Evolutionary conservation across 2,329 filamentous ascomycete genomes (phyloP), one percentile per base, ranked within the genome.

Genomic region (Talaromyces sp.): DNA sequence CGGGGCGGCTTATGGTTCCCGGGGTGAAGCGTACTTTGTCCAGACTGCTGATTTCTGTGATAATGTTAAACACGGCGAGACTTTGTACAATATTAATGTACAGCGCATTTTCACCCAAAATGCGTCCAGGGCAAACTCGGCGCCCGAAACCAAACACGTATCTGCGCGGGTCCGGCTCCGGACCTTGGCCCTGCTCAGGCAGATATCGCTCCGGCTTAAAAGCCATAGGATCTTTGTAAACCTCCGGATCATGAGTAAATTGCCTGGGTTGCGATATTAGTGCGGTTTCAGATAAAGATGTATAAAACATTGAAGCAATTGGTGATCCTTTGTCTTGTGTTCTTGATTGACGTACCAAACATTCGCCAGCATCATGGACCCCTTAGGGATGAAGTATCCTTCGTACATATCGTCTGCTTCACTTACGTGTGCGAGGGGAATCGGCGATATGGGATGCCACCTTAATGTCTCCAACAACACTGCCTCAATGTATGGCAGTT

Each of bases 341-440:
- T 36, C 27, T 28, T 8, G 30, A n/a, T 33, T 27, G 4, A 52
- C 47, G 22, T 36, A 44, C 57, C 57, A 59, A 28, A 27, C 25
- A 30, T 59, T 59, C 15, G 28, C 42, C 25, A 59, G 74, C 8
- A 81, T 69, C 27, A 78, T 68, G 8, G 77, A 78, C 3, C 84
- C 85, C 17, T 80, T 80, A 10, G 83, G 84, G 57, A 87, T 85
- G 62, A 80, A 78, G 71, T 84, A 82, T 33, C 80, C 83, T 22
- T 81, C 74, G 67, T 86, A 87, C 11, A 80, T 73, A 61, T 87
- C 85, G 56, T 87, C 84, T 55, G 81, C 70, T 2, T 81, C 75
- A 15, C 82, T 77, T 53, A 78, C 77, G 59, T 82, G 79, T 1
- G 79, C 80, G 2, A 77, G 75, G 0, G 75, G 78, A 0, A 78